Percentiles rank a stretch among this genome's conserved stretches.
phyloP scores from a whole-genome alignment of 2,329 filamentous ascomycete species.

The Hortaea werneckii region DNA sequence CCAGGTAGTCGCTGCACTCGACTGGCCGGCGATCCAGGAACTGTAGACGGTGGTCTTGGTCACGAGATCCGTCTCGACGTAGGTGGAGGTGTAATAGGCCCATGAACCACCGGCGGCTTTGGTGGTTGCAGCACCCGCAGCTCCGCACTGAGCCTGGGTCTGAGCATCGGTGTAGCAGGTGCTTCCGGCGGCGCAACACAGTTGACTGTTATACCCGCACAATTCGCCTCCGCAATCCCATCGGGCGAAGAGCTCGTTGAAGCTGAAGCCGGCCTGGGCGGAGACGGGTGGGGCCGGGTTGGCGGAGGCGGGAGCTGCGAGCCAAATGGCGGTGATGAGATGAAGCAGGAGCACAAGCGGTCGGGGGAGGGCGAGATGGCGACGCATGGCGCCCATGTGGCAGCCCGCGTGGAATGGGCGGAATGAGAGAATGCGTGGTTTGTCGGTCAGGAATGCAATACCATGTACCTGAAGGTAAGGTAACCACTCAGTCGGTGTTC shows the following conservation, averaged over 20 bases:
- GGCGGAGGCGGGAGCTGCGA: slow-evolving; percentile 17
- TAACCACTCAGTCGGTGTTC: not conserved
- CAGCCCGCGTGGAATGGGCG: slow-evolving; percentile 12
- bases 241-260: slow-evolving; percentile 26
- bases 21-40: slow-evolving; percentile 26
- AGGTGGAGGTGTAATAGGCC: slow-evolving; percentile 49
- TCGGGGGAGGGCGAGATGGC: slow-evolving; percentile 11
- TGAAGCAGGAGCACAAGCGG: slow-evolving; percentile 13
- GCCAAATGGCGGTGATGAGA: slow-evolving; percentile 20
- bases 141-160: slow-evolving; percentile 39
- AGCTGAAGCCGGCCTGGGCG: slow-evolving; percentile 20
- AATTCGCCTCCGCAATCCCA: slow-evolving; percentile 34
- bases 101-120: slow-evolving; percentile 35
- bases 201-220: slow-evolving; percentile 42
- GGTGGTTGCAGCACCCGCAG: slow-evolving; percentile 14
- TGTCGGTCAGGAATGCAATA: slow-evolving; percentile 3
- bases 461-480: no score
- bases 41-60: slow-evolving; percentile 46
- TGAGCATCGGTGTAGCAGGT: slow-evolving; percentile 41
- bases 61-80: slow-evolving; percentile 43
- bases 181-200: slow-evolving; percentile 39
- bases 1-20: slow-evolving; percentile 10
- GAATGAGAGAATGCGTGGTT: slow-evolving; percentile 9
- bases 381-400: slow-evolving; percentile 13
- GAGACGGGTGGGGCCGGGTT: slow-evolving; percentile 17